Evolutionary conservation across 371 early-diverging fungal species (phyloP), one percentile per base, ranked within the genome.

Genomic region (Basidiobolus heterosporus): DNA sequence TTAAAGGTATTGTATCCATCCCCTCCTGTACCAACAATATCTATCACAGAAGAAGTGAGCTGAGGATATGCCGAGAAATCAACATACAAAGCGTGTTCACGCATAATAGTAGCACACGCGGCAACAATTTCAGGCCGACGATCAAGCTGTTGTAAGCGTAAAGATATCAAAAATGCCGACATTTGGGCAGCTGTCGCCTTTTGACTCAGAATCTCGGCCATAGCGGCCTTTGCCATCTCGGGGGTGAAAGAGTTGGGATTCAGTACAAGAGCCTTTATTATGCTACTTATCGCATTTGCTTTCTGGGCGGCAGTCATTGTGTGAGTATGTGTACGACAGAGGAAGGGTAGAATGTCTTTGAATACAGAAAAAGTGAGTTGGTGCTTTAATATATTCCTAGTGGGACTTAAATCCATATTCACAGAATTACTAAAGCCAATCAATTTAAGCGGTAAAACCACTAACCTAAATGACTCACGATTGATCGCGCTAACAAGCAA

Each of bases 21-120:
- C n/a, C 97, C 97, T 17, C 97, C 97, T 4, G 97, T 96, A 2
- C 97, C 97, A 1, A 96, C 97, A 57, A 93, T 91, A 61, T 96
- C 97, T 4, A 82, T 77, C 0, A 88, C 57, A 16, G 62, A 57
- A 37, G 66, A 70, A 8, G 52, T 55, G 37, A 74, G 54, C 7
- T 59, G 60, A 23, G 62, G 41, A 45, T 60, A 49, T 18, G 54
- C 48, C 41, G 44, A 17, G 20, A 82, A 71, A 14, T 68, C 52
- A 15, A 82, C 62, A 1, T 61, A 51, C 14, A 69, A 58, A 2
- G 80, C 77, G 54, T 75, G 74, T 22, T 67, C 60, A 23, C 67
- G 67, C 77, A 85, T 70, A 38, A 70, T 74, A 3, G 53, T 51
- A 2, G 81, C 82, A 56, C 78, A 78, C 11, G 87, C 78, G 4